Evolutionary conservation across 148 eudicot genomes (phyloP).

Genomic region (Rhododendron vialii): DNA sequence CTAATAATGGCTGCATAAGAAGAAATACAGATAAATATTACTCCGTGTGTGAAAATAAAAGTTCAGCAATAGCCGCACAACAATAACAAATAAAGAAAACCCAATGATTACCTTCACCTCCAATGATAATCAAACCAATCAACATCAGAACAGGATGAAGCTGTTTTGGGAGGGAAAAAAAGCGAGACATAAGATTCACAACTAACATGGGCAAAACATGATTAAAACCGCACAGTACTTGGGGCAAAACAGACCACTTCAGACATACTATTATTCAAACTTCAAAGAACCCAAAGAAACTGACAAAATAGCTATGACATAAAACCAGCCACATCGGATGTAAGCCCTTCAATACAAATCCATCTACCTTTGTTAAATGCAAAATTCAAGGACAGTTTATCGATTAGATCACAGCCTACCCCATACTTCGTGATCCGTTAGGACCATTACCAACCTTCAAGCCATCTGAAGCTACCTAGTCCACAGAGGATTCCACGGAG

Average conservation of each 20-base stretch:
- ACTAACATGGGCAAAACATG: background rate
- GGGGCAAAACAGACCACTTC: background rate
- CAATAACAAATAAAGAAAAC: background rate
- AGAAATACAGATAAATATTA: background rate
- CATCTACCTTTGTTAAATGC: background rate
- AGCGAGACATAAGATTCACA: slow-evolving; percentile 2
- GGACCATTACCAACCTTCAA: background rate
- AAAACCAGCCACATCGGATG: background rate
- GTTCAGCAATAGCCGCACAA: background rate
- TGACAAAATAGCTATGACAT: background rate
- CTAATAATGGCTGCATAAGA: slow-evolving; percentile 77
- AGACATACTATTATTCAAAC: background rate
- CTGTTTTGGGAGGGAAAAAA: slow-evolving; percentile 21
- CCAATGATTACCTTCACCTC: slow-evolving; percentile 73
- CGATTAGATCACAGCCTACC: background rate
- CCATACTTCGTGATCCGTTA: background rate
- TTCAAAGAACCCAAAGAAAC: background rate
- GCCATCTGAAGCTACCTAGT: background rate
- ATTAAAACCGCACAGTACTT: background rate
- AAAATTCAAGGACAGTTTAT: background rate
- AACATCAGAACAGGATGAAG: slow-evolving; percentile 85
- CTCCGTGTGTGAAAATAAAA: background rate
- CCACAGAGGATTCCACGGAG: background rate
- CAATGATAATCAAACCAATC: slow-evolving; percentile 74
- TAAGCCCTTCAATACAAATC: background rate